Evolutionary conservation across 2,329 filamentous ascomycete species (phyloP), one percentile per base, ranked within the genome.

Genomic region (Scedosporium dehoogii): DNA sequence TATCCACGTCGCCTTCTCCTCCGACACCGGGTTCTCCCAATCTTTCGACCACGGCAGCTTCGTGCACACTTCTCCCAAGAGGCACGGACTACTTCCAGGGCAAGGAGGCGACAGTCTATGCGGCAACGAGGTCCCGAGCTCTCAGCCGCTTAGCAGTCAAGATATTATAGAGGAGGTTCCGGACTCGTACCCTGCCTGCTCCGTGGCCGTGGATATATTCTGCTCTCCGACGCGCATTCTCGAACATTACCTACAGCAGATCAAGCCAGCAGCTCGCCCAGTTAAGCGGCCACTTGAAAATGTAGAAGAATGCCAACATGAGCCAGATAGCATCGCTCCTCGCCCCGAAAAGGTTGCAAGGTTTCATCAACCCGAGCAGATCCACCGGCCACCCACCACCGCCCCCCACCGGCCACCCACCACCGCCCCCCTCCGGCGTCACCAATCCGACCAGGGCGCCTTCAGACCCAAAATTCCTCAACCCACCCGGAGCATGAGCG

Each of bases 201-300:
- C 62, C 7, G 65, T 66, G 12, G 64, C 67, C 0, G 64, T 75
- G 1, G 58, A 68, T 1, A 68, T 68, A 14, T 74, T 75, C 25
- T 75, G 73, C 18, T 81, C 84, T 0, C 83, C 83, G 0, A 80
- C 78, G 1, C 75, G 79, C 46, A 71, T 83, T 0, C 67, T 85
- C 10, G 77, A 82, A 63, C 75, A 77, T 25, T 82, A 79, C 63
- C 72, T 83, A 3, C 59, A 55, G 23, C 33, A 53, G 12, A 62
- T 62, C 16, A 29, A 33, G 23, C 41, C 18, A 2, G 21, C 60
- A 2, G n/a, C 29, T n/a, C 46, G 27, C 6, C 46, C n/a, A 6
- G 27, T n/a, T 23, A 61, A 55, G 48, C 27, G 51, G 12, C 46
- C n/a, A 4, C 18, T 42, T 6, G 48, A 38, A 6, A 23, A 42